Conservation (phyloP, 352 stramenopile genomes). For the Phytophthora niederhauseri region DNA sequence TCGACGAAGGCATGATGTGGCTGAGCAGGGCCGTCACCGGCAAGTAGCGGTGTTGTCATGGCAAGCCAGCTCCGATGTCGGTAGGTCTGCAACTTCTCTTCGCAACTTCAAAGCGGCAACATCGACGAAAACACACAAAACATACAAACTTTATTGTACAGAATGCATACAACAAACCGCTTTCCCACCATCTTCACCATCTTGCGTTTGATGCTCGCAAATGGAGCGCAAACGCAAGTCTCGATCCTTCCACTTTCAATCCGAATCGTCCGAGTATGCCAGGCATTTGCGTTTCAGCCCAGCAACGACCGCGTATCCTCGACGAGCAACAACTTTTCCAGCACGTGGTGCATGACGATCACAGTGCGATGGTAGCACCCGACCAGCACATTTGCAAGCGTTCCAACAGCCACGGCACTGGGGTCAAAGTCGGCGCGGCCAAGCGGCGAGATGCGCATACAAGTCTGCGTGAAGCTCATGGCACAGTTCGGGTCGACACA, state of each 20-base stretch:
- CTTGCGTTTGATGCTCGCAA: conserved; percentile 20
- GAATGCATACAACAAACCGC: conserved; percentile 27
- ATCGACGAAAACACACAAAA: conserved; percentile 2
- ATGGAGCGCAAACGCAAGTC: conserved; percentile 28
- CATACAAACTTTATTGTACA: conserved; percentile 23
- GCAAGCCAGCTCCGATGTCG: conserved; percentile 2
- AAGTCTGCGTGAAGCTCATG: conserved; percentile 41
- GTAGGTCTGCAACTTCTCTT: conserved; percentile 1
- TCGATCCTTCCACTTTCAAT: conserved; percentile 14
- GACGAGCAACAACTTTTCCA: conserved; percentile 38
- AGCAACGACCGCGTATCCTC: conserved; percentile 28
- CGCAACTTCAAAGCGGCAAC: conserved; percentile 11
- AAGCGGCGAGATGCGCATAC: conserved; percentile 30
- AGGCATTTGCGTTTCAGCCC: conserved; percentile 34
- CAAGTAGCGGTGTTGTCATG: conserved; percentile 19
- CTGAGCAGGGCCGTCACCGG: conserved; percentile 38
- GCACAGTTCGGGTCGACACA: conserved; percentile 17
- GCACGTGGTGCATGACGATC: conserved; percentile 38
- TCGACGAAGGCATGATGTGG: conserved; percentile 57
- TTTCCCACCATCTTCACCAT: conserved; percentile 38
- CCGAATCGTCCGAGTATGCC: conserved; percentile 4
- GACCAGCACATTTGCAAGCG: conserved; percentile 35
- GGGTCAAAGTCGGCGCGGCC: conserved; percentile 17
- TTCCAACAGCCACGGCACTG: conserved; percentile 30
- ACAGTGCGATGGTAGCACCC: conserved; percentile 41